Evolutionary conservation across 352 stramenopile genomes (phyloP).

Genomic region (Aphanomyces stellatus): DNA sequence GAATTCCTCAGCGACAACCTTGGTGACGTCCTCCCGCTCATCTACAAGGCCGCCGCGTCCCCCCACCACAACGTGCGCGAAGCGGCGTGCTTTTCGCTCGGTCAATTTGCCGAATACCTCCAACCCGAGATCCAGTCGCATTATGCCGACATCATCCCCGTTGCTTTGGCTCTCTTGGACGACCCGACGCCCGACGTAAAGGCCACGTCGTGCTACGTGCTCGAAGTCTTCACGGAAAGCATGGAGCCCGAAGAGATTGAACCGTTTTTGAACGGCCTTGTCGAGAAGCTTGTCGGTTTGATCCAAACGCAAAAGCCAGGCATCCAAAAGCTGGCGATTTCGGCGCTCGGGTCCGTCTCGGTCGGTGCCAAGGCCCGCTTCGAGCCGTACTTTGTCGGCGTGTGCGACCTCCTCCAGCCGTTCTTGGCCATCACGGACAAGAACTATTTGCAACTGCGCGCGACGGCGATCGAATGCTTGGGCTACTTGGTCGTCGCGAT

Average conservation of each 20-base stretch:
- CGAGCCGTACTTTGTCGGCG: conserved; percentile 90
- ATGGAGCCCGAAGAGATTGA: conserved; percentile 93
- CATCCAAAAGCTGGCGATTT: conserved; percentile 96
- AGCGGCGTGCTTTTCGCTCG: conserved; percentile 96
- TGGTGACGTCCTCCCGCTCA: conserved; percentile 86
- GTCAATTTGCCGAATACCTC: conserved; percentile 97
- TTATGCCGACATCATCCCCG: conserved; percentile 93
- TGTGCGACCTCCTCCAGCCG: conserved; percentile 75
- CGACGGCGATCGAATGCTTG: conserved; percentile 95
- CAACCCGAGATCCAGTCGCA: conserved; percentile 95
- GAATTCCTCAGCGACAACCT: conserved; percentile 94
- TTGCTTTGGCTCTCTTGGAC: conserved; percentile 93
- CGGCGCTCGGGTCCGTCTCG: conserved; percentile 93
- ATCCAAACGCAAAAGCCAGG: conserved; percentile 87
- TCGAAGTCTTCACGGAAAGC: conserved; percentile 98
- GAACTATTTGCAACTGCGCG: conserved; percentile 90
- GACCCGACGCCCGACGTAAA: conserved; percentile 91
- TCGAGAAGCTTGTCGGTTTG: conserved; percentile 93
- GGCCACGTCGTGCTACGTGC: conserved; percentile 94
- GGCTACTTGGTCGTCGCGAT: conserved; percentile 97
- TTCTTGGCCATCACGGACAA: conserved; percentile 91
- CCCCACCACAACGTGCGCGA: conserved; percentile 91
- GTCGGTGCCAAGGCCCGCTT: conserved; percentile 97
- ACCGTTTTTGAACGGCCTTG: conserved; percentile 92
- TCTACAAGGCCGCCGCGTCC: conserved; percentile 88